phyloP scores from a whole-genome alignment of 2,329 filamentous ascomycete species.

The Monosporascus sp. region DNA sequence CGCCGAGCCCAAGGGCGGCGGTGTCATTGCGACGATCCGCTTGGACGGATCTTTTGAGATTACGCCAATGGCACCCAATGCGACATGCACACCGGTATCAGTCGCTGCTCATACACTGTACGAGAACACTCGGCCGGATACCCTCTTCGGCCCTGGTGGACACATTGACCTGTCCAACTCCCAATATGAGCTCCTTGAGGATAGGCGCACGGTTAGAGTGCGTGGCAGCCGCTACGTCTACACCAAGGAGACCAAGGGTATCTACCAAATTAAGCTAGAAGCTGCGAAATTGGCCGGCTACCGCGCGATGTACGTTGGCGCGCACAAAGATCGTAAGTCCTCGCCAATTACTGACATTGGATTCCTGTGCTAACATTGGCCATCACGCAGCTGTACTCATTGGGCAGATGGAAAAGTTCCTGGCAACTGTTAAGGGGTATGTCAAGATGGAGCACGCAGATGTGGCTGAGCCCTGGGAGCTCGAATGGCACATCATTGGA shows the following conservation, averaged over 20 bases:
- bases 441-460: conserved; percentile 14
- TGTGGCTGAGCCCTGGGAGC: conserved; percentile 25
- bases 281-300: conserved; percentile 38
- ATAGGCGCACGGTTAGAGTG: conserved; percentile 34
- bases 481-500: conserved; percentile 43
- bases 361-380: not conserved
- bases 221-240: conserved; percentile 32
- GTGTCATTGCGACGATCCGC: conserved; percentile 36
- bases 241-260: conserved; percentile 15
- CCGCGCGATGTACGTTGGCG: conserved; percentile 40
- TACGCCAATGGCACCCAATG: conserved; percentile 30
- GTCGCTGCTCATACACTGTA: conserved; percentile 51
- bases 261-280: conserved; percentile 46
- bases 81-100: conserved; percentile 40
- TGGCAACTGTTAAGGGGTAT: conserved; percentile 26
- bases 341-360: too few species aligned
- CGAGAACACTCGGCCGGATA: conserved; percentile 48
- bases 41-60: conserved; percentile 42
- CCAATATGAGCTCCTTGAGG: conserved; percentile 37
- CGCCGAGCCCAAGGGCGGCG: conserved; percentile 39
- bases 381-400: conserved; percentile 33
- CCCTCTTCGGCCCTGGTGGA: conserved; percentile 45
- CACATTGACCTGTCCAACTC: conserved; percentile 35
- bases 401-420: conserved; percentile 31
- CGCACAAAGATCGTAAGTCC: conserved; percentile 34